Base-by-base conservation (phyloP, 345 rosid genomes). In the Camelina neglecta region DNA sequence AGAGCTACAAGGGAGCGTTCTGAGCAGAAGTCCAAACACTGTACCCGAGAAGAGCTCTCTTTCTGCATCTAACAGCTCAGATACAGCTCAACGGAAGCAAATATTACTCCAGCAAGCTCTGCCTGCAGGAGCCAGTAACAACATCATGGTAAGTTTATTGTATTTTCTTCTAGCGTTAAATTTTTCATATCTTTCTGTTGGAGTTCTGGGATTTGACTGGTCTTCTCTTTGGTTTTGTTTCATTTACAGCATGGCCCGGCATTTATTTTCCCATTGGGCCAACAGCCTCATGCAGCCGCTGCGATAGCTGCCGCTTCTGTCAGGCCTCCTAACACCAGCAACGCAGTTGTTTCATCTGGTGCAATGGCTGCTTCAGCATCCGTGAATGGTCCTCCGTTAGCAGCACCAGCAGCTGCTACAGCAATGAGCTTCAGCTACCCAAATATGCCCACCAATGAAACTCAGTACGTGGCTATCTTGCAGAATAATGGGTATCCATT, bases 401-500 rank as follows among this genome's bases (percentile, higher is more conserved):
- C 87, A 23, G 79, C 87, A 18, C 81, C 86, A 51, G 83, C 87
- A 8, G 82, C 87, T 8, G 81, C 85, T 31, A 36, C 89, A 6
- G 82, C 89, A 16, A 79, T 89, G 89, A 84, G 88, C 81, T 90
- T 88, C 81, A 88, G 79, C 78, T 92, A 88, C 79, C 84, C 92
- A 5, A 89, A 69, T 68, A 78, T 89, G 74, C 85, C 90, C 0
- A 88, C 84, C 26, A 89, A 76, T 74, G 97, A 92, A 75, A 81
- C 96, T 29, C 97, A 85, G 71, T 92, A 87, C 80, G 77, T 92
- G 82, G 93, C 97, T 2, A 81, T 92, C 67, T 60, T 92, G 82
- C 97, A 84, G 86, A 92, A 88, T 69, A 85, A 83, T 79, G 84
- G 77, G 4, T 92, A 86, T 60, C 81, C 96, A 8, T 89, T 86